Conservation (phyloP, 2,329 filamentous ascomycete genomes). For the Trichoderma sp. region DNA sequence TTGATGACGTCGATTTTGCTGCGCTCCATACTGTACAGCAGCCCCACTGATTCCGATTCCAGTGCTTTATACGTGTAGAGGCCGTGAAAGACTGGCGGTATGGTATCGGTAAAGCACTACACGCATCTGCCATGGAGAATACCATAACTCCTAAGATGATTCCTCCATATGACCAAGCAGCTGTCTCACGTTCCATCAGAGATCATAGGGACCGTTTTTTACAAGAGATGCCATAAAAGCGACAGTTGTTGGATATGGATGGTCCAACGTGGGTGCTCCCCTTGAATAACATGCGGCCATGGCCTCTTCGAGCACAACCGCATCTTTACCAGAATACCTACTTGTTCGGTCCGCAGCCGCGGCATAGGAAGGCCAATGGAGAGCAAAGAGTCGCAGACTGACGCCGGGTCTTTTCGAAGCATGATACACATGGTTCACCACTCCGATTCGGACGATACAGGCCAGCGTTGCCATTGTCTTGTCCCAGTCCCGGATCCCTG, state of each 20-base stretch:
- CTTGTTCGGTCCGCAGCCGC: neutral
- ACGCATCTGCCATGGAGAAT: neutral
- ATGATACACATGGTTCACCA: neutral
- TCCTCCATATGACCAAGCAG: neutral
- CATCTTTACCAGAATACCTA: neutral
- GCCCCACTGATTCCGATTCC: neutral
- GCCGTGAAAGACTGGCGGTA: neutral
- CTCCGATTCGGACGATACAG: neutral
- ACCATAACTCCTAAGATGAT: neutral
- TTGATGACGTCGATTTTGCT: slow-evolving; percentile 11
- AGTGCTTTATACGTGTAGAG: neutral
- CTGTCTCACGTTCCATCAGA: neutral
- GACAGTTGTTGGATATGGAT: neutral
- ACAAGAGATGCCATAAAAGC: neutral
- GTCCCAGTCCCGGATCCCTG: slow-evolving; percentile 25
- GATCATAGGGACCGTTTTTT: neutral
- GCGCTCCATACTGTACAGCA: neutral
- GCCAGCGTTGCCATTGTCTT: neutral
- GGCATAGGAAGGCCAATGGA: neutral
- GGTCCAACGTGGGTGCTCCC: neutral
- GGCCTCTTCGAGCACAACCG: neutral
- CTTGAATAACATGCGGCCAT: neutral
- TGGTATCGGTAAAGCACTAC: neutral
- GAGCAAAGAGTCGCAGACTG: neutral
- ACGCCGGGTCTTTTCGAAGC: neutral